These are phyloP conservation scores for Fraxinus albicans DNA, from an alignment of 305 asterid species.

Conservation along the genomic window DNA sequence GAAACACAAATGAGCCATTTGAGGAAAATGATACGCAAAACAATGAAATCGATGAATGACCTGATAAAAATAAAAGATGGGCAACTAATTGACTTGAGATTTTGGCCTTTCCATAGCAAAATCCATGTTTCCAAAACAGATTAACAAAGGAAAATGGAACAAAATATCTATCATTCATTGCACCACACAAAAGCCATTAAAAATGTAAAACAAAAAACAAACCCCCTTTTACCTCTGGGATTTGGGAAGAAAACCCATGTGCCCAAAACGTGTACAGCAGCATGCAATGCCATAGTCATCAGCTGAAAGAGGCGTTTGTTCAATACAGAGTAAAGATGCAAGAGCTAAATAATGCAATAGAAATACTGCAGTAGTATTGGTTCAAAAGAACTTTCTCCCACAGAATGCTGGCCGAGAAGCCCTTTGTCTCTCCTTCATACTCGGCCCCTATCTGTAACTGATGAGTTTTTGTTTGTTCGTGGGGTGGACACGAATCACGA, in stretches of 20 bases:
- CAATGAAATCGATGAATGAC: background rate
- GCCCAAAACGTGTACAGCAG: slow-evolving; percentile 12
- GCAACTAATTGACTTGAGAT: background rate
- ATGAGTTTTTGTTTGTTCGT: background rate
- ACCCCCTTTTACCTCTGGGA: slow-evolving; percentile 21
- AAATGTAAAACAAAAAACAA: background rate
- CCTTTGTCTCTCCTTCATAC: slow-evolving; percentile 4
- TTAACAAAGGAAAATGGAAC: background rate
- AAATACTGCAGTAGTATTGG: slow-evolving; percentile 9
- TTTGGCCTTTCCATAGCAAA: background rate
- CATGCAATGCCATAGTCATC: slow-evolving; percentile 17
- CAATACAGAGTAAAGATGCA: background rate
- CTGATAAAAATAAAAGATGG: background rate
- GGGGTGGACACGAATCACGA: slow-evolving; percentile 32
- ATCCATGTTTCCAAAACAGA: background rate
- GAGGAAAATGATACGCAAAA: background rate
- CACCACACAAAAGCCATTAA: background rate
- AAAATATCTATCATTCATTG: background rate
- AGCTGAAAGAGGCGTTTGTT: slow-evolving; percentile 21
- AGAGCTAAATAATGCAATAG: background rate
- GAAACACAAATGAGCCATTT: background rate
- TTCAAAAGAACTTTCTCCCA: slow-evolving; percentile 34
- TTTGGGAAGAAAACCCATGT: slow-evolving; percentile 19
- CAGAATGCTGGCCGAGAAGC: slow-evolving; percentile 17
- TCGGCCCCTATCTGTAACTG: slow-evolving; percentile 31